Evolutionary conservation across 78 protist species (phyloP).

Genomic region (Dictyostelium citrinum): DNA sequence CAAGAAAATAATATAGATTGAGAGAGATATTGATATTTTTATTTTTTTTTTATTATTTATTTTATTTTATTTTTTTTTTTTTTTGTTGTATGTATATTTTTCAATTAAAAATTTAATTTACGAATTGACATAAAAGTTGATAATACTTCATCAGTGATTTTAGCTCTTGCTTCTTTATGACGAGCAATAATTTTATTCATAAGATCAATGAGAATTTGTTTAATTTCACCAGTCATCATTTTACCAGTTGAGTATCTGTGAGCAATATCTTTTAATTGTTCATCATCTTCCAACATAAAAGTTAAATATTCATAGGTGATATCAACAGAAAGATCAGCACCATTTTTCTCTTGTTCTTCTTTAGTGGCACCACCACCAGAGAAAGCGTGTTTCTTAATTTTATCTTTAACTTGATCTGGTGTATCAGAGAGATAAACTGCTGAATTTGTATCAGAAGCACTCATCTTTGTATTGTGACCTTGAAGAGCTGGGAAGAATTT

Average conservation of each 20-base stretch:
- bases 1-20: too few species aligned
- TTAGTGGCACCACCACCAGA: conserved; percentile 96
- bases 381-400: conserved; percentile 94
- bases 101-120: conserved; percentile 24
- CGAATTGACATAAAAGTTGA: conserved; percentile 60
- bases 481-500: conserved; percentile 98
- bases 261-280: conserved; percentile 78
- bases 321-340: conserved; percentile 91
- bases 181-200: conserved; percentile 30
- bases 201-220: conserved; percentile 78
- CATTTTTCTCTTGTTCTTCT: conserved; percentile 95
- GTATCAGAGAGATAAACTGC: conserved; percentile 97
- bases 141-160: conserved; percentile 71
- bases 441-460: conserved; percentile 86
- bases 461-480: conserved; percentile 94
- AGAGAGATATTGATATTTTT: too few species aligned
- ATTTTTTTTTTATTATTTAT: neutral
- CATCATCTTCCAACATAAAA: conserved; percentile 95
- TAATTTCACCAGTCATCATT: conserved; percentile 93
- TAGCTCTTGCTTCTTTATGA: conserved; percentile 76
- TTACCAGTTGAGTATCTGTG: conserved; percentile 86
- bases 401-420: conserved; percentile 89
- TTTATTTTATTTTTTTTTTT: neutral
- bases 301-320: conserved; percentile 92
- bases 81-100: too few species aligned